These are phyloP conservation scores for Postia placenta DNA, from an alignment of 768 basidiomycete genomes.

Conservation along the genomic window DNA sequence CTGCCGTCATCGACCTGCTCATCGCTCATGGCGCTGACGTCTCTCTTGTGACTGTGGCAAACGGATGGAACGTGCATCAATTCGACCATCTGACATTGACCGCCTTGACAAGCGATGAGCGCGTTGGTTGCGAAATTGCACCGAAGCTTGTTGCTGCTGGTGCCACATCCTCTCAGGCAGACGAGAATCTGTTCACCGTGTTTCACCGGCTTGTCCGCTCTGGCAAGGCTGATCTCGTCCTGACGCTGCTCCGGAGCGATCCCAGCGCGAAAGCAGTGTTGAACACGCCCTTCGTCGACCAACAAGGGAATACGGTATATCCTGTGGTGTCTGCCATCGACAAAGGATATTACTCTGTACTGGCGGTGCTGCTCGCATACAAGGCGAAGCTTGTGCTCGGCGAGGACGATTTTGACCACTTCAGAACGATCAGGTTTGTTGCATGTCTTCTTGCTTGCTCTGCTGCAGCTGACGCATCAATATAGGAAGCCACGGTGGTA, in stretches of 20 bases:
- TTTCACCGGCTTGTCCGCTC: slow-evolving; percentile 25
- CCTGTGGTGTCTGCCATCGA: slow-evolving; percentile 25
- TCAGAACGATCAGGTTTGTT: not conserved
- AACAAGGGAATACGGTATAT: slow-evolving; percentile 8
- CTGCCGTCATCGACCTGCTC: slow-evolving; percentile 39
- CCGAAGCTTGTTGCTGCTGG: slow-evolving; percentile 24
- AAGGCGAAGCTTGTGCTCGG: slow-evolving; percentile 21
- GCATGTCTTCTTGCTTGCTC: too few relatives aligned
- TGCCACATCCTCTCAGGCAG: slow-evolving; percentile 24
- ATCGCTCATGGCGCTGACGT: slow-evolving; percentile 41
- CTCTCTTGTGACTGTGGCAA: slow-evolving; percentile 7
- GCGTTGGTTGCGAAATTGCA: slow-evolving; percentile 18
- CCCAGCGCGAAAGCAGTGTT: slow-evolving; percentile 26
- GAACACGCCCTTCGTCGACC: slow-evolving; percentile 17
- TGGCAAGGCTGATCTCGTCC: slow-evolving; percentile 19
- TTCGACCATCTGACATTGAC: slow-evolving; percentile 20
- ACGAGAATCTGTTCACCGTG: slow-evolving; percentile 21
- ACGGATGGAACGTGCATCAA: slow-evolving; percentile 16
- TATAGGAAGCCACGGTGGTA: too few relatives aligned
- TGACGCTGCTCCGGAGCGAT: slow-evolving; percentile 22
- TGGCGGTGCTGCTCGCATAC: slow-evolving; percentile 24
- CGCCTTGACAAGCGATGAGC: slow-evolving; percentile 16
- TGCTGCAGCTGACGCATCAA: too few relatives aligned
- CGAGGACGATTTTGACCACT: slow-evolving; percentile 16
- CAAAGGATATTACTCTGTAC: slow-evolving; percentile 18